Conservation (phyloP, 106 monocot species). For the Dioscorea alata region DNA sequence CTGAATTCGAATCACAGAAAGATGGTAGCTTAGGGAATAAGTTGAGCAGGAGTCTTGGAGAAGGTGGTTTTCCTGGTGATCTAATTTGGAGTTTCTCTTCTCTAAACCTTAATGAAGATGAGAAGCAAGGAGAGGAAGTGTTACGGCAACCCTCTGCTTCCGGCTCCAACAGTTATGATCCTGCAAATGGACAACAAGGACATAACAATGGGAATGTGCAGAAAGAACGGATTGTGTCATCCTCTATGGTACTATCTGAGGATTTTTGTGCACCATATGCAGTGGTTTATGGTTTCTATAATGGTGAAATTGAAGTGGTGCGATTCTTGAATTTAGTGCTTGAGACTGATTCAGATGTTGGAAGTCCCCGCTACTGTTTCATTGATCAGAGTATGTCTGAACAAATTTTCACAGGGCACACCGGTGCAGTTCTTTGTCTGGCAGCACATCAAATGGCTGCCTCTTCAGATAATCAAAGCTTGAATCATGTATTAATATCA, state of each 20-base stretch:
- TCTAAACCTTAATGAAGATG: neutral
- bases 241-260: slow-evolving; percentile 76
- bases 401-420: slow-evolving; percentile 59
- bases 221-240: slow-evolving; percentile 41
- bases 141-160: too few relatives aligned
- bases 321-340: slow-evolving; percentile 28
- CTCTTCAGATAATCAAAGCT: slow-evolving; percentile 16
- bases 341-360: slow-evolving; percentile 18
- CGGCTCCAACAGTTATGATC: neutral
- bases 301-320: slow-evolving; percentile 77
- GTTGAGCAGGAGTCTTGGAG: slow-evolving; percentile 30
- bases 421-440: slow-evolving; percentile 74
- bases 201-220: neutral
- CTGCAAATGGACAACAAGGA: neutral
- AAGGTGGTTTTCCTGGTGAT: slow-evolving; percentile 47
- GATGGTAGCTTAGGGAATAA: neutral
- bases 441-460: slow-evolving; percentile 54
- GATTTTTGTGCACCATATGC: slow-evolving; percentile 60
- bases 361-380: slow-evolving; percentile 2
- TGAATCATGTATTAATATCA: slow-evolving; percentile 44
- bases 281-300: slow-evolving; percentile 83
- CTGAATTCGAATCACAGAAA: slow-evolving; percentile 7
- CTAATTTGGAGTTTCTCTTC: neutral
- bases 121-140: slow-evolving; percentile 1
- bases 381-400: slow-evolving; percentile 23